Base-by-base conservation (phyloP, 257 asterid genomes). In the Plectranthus barbatus region DNA sequence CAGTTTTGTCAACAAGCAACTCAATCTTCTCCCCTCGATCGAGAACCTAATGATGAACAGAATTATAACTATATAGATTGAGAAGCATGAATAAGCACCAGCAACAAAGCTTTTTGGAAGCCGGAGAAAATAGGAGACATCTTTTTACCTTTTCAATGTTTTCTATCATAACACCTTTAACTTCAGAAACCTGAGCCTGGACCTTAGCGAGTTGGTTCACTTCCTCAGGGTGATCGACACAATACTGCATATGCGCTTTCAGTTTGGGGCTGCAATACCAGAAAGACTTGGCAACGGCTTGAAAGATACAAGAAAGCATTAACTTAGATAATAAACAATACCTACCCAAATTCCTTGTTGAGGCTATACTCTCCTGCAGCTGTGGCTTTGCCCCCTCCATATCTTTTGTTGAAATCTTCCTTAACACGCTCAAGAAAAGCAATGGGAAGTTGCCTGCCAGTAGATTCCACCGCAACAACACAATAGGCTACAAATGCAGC, bases 11-110 rank as follows among this genome's bases (percentile, higher is more conserved):
- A 1, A 82, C 85, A 44, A 82, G 81, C 52, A 79, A 64, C 63
- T 82, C 88, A 14, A 82, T 77, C 64, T 77, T 82, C 74, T 82
- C 88, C 40, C 88, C 88, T 48, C 88, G 72, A 63, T 82, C 88
- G 37, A 82, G 83, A 60, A 82, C 85, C 88, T 82, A 67, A 26
- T 10, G 17, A 54, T 23, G 7, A 61, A 47, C 19, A 18, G 23
- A 55, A 37, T 1, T 53, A 52, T n/a, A 48, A 18, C 4, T 20
- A 48, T 17, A 75, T n/a, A 15, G 50, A 48, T 24, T 21, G 40
- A 46, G 18, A 64, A 41, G 8, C 55, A 50, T 29, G 21, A 54
- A 61, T 6, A 47, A 48, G 33, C 20, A 26, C 2, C 31, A 26
- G 2, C 31, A 26, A 26, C 31, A 26, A 1, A n/a, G n/a, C n/a